Conservation (phyloP, 495 filamentous ascomycete species). For the Hypoxylon intermedium region DNA sequence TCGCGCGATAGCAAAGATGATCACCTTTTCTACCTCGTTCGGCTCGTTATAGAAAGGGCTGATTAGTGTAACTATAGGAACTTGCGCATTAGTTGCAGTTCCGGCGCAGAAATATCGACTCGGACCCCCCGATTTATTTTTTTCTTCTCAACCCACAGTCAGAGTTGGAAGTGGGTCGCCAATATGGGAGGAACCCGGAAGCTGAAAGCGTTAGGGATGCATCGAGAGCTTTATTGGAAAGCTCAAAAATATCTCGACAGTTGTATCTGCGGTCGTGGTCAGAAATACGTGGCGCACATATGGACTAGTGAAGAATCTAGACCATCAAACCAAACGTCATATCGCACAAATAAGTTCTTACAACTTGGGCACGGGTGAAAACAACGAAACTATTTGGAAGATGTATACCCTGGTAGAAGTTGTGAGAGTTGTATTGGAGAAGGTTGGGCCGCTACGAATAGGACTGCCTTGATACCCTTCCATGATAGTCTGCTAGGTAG, state of each 20-base stretch:
- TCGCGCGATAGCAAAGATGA: not conserved
- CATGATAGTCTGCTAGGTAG: not conserved
- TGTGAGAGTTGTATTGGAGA: not conserved
- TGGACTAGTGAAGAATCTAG: conserved; percentile 20
- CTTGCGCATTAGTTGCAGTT: not conserved
- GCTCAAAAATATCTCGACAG: conserved; percentile 8
- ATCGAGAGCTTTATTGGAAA: conserved; percentile 22
- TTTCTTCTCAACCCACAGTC: conserved; percentile 1
- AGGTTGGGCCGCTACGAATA: not conserved
- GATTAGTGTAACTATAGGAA: conserved; percentile 2
- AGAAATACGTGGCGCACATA: conserved; percentile 31
- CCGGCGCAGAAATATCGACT: conserved; percentile 15
- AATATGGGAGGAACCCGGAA: conserved; percentile 8
- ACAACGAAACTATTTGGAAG: no score
- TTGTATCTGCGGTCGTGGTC: conserved; percentile 21
- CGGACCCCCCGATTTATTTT: conserved; percentile 24
- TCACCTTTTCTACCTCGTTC: conserved; percentile 1
- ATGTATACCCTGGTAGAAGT: no score
- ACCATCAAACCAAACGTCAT: conserved; percentile 10
- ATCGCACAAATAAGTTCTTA: conserved; percentile 11
- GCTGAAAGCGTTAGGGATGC: conserved; percentile 17
- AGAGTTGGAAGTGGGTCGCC: conserved; percentile 31
- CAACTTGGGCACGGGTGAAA: no score
- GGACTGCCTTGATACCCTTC: not conserved
- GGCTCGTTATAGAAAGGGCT: conserved; percentile 4